A percentile compares a stretch with the other conserved stretches of the same genome.
Evolutionary conservation across 169 alveolate species (phyloP).

Genomic region (Plasmodium chabaudi): DNA sequence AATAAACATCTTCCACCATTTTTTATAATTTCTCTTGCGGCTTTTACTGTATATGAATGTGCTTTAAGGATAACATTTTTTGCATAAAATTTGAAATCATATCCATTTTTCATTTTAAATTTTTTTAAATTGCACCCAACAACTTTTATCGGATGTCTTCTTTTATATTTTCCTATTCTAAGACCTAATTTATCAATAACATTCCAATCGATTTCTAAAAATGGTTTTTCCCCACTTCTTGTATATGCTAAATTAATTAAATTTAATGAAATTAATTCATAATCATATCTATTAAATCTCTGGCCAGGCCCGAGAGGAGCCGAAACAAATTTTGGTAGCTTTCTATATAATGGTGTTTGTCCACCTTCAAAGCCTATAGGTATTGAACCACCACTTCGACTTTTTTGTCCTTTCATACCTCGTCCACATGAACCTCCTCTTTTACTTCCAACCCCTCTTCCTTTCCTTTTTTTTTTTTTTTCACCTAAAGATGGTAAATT

Average conservation of each 20-base stretch:
- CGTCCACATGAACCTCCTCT: conserved; percentile 86
- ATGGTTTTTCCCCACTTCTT: conserved; percentile 78
- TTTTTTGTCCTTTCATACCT: conserved; percentile 87
- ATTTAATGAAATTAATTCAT: conserved; percentile 82
- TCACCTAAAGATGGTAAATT: conserved; percentile 81
- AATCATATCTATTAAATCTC: conserved; percentile 76
- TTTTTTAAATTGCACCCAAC: conserved; percentile 78
- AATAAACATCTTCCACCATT: conserved; percentile 83
- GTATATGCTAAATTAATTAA: conserved; percentile 78
- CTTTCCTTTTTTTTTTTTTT: conserved; percentile 82
- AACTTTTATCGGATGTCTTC: conserved; percentile 84
- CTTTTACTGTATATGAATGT: conserved; percentile 83
- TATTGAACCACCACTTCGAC: conserved; percentile 84
- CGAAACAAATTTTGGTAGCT: conserved; percentile 85
- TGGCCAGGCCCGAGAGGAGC: conserved; percentile 87
- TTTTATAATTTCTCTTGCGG: conserved; percentile 83
- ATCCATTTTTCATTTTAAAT: conserved; percentile 81
- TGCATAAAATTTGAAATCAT: conserved; percentile 61
- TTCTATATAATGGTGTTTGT: conserved; percentile 85
- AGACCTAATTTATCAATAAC: conserved; percentile 82
- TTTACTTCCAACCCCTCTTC: conserved; percentile 87
- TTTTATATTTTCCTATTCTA: conserved; percentile 82
- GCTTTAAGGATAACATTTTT: conserved; percentile 80
- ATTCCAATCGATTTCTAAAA: conserved; percentile 84
- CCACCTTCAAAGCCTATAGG: conserved; percentile 85